Evolutionary conservation across 1,139 yeast species (phyloP).

Genomic region (Saccharomycopsis crataegensis): DNA sequence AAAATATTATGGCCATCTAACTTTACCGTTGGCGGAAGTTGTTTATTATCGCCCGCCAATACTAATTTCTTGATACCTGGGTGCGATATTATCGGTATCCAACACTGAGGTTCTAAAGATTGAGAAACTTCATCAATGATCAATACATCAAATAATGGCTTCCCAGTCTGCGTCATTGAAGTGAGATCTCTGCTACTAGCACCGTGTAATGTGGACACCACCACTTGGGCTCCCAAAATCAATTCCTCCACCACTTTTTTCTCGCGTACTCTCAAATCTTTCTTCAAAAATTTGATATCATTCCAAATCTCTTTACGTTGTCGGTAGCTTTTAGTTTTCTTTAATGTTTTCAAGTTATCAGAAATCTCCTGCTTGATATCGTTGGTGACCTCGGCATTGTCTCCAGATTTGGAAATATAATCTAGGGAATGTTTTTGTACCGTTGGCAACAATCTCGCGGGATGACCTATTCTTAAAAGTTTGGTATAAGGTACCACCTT

Average conservation of each 20-base stretch:
- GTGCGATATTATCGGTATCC: slow-evolving; percentile 84
- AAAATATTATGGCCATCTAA: slow-evolving; percentile 28
- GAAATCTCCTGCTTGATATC: slow-evolving; percentile 72
- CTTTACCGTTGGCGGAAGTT: slow-evolving; percentile 74
- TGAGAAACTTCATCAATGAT: slow-evolving; percentile 96
- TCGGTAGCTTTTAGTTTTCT: slow-evolving; percentile 56
- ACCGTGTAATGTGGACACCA: slow-evolving; percentile 82
- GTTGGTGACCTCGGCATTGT: slow-evolving; percentile 52
- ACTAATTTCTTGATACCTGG: slow-evolving; percentile 48
- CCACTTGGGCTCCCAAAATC: slow-evolving; percentile 55
- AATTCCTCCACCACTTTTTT: slow-evolving; percentile 54
- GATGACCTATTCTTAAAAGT: slow-evolving; percentile 83
- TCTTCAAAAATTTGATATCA: slow-evolving; percentile 60
- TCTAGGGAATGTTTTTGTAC: slow-evolving; percentile 74
- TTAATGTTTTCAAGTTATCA: slow-evolving; percentile 46
- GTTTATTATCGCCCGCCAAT: slow-evolving; percentile 83
- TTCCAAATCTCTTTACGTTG: slow-evolving; percentile 64
- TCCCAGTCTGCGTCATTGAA: slow-evolving; percentile 29
- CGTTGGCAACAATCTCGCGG: slow-evolving; percentile 66
- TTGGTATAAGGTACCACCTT: slow-evolving; percentile 41
- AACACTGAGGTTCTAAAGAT: slow-evolving; percentile 89
- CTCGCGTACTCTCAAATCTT: slow-evolving; percentile 64
- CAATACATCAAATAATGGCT: slow-evolving; percentile 61
- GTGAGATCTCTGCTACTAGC: slow-evolving; percentile 67
- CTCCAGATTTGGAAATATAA: slow-evolving; percentile 55